Evolutionary conservation across 2,329 filamentous ascomycete genomes (phyloP), one percentile per base, ranked within the genome.

Genomic region (Neoscytalidium dimidiatum): DNA sequence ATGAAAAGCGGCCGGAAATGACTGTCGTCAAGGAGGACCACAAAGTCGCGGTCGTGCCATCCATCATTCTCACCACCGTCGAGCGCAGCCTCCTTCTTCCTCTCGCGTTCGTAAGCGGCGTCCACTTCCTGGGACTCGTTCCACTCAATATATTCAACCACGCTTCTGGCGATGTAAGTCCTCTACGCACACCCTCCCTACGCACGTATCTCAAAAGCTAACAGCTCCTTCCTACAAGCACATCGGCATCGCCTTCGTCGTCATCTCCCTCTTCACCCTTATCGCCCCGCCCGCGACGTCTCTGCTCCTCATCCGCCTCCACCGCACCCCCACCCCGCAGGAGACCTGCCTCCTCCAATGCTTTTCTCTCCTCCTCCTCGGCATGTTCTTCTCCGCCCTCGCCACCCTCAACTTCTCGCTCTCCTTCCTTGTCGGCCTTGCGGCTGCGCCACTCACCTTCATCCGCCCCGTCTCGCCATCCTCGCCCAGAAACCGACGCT

Each of bases 331-430:
- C 1, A 88, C 87, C 0, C 69, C 77, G 3, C 92, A 94, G 73
- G 90, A 94, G 73, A 88, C 90, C 72, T 86, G 88, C 53, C 86
- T 97, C 60, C 88, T 93, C 68, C 94, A 96, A 75, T 95, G 90
- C 65, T 93, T 98, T 81, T 96, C 93, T 5, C 86, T 98, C n/a
- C 87, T 99, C 13, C 83, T 96, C 9, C 86, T 98, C 0, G 95
- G 95, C 71, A 92, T 97, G 82, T 94, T 92, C 71, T 88, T 99
- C 68, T 94, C 94, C 13, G 90, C 94, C 0, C 89, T 99, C 13
- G 94, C 95, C 2, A 99, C 94, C 0, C 86, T 99, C 60, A 99
- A 99, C 79, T 99, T 99, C 83, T 93, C 91, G 3, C 88, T 97
- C 14, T 89, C 92, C 53, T 90, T 98, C 74, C 82, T 97, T 41